Percentiles rank a stretch among this genome's conserved stretches.
Evolutionary conservation across 345 rosid genomes (phyloP).

Genomic region (Eucalyptus grandis): DNA sequence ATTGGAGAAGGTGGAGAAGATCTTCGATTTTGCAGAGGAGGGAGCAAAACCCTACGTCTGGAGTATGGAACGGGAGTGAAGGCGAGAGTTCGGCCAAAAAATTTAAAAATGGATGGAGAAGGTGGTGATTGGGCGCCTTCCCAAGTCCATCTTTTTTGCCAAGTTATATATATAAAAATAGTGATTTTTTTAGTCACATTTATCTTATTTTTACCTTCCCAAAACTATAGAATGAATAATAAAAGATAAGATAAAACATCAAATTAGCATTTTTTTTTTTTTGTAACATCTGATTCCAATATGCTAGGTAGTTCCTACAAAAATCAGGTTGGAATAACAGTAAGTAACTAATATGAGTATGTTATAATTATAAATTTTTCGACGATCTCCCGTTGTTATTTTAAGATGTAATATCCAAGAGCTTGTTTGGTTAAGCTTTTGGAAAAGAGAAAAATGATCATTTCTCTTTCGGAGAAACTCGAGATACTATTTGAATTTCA

Average conservation of each 20-base stretch:
- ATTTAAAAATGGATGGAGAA: not conserved
- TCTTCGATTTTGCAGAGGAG: not conserved
- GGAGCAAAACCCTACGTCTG: not conserved
- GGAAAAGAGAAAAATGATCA: rapidly evolving
- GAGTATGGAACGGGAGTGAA: not conserved
- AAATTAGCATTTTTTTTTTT: not conserved
- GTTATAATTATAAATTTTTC: not conserved
- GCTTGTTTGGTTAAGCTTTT: not conserved
- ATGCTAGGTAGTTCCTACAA: not conserved
- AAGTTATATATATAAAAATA: not conserved
- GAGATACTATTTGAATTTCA: not conserved
- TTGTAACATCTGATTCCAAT: not conserved
- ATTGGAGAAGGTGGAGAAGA: not conserved
- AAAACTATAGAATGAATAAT: not conserved
- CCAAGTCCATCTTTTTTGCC: not conserved
- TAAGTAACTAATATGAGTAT: not conserved
- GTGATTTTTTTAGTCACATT: not conserved
- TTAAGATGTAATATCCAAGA: rapidly evolving
- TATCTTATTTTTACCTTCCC: not conserved
- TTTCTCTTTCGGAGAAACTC: not conserved
- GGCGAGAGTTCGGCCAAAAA: not conserved
- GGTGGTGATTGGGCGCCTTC: not conserved
- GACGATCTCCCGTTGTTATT: not conserved
- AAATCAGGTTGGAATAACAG: not conserved
- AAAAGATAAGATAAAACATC: not conserved